phyloP scores from a whole-genome alignment of 768 basidiomycete genomes.

The Russula earlei region DNA sequence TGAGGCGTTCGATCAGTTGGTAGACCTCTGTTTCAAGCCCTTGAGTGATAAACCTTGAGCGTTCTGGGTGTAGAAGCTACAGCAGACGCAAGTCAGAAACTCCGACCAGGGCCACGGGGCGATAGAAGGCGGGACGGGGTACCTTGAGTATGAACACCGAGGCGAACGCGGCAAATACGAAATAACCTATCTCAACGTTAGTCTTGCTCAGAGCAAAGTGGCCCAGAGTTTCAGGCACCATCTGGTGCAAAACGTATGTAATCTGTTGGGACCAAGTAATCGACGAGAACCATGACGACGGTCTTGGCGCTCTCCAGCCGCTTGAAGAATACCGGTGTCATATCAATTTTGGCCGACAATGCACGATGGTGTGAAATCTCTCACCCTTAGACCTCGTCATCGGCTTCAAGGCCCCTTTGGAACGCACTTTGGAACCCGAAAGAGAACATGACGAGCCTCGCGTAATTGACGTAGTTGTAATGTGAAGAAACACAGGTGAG shows the following conservation, averaged over 20 bases:
- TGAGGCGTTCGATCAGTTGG: constrained; percentile 50
- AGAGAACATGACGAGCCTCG: constrained; percentile 33
- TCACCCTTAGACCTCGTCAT: constrained; percentile 24
- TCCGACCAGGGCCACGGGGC: neutral
- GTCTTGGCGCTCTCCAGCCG: constrained; percentile 16
- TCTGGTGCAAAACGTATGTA: constrained; percentile 26
- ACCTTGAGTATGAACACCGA: constrained; percentile 79
- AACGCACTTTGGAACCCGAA: constrained; percentile 35
- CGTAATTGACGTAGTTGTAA: constrained; percentile 22
- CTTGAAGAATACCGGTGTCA: neutral
- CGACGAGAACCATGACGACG: constrained; percentile 17
- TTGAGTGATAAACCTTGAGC: constrained; percentile 45
- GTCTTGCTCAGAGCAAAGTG: neutral
- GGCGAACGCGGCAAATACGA: constrained; percentile 34
- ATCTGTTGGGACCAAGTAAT: constrained; percentile 15
- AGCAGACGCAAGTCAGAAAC: neutral
- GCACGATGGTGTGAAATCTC: neutral
- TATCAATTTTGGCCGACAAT: neutral
- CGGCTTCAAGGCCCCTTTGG: constrained; percentile 19
- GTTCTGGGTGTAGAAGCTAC: constrained; percentile 72
- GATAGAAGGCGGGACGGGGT: constrained; percentile 7
- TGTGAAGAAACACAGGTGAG: neutral
- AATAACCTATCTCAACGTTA: constrained; percentile 10
- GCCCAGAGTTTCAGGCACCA: constrained; percentile 8
- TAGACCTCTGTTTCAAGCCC: constrained; percentile 57